A percentile compares a stretch with the other conserved stretches of the same genome.
Conservation (phyloP, 179 eudicot species). For the Beta macrorhiza region DNA sequence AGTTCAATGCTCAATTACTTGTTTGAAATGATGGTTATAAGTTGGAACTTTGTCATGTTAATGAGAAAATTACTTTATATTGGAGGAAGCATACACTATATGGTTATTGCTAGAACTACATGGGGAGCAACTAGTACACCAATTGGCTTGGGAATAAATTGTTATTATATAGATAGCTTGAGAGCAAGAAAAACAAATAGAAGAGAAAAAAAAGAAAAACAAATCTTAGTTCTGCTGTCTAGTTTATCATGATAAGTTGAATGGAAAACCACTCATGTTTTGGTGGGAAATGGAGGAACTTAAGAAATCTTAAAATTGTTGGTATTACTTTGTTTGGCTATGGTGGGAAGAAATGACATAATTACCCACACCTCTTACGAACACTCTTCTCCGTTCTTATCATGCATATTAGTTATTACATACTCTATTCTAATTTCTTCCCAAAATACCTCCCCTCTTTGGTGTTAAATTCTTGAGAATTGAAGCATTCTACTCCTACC, state of each 20-base stretch:
- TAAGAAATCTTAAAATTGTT: background rate
- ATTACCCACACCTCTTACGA: too few relatives aligned
- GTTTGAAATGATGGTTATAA: background rate
- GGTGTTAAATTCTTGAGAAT: too few relatives aligned
- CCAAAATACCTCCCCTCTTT: too few relatives aligned
- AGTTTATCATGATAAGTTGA: background rate
- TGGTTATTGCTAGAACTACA: background rate
- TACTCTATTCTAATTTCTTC: too few relatives aligned
- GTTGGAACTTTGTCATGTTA: background rate
- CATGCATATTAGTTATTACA: too few relatives aligned
- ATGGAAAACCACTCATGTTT: background rate
- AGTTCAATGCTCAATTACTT: background rate
- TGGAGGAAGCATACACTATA: background rate
- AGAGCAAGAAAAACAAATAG: background rate
- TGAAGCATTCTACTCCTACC: too few relatives aligned
- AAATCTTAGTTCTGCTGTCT: background rate
- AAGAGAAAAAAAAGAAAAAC: background rate
- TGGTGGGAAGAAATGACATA: too few relatives aligned
- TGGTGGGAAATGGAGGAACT: background rate
- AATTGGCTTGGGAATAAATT: background rate
- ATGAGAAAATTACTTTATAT: background rate
- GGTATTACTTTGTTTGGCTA: too few relatives aligned
- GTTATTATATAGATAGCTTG: background rate
- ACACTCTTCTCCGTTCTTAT: too few relatives aligned
- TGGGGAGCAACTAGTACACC: background rate